Base-by-base conservation (phyloP, 2,329 filamentous ascomycete genomes). In the Talaromyces sp. region DNA sequence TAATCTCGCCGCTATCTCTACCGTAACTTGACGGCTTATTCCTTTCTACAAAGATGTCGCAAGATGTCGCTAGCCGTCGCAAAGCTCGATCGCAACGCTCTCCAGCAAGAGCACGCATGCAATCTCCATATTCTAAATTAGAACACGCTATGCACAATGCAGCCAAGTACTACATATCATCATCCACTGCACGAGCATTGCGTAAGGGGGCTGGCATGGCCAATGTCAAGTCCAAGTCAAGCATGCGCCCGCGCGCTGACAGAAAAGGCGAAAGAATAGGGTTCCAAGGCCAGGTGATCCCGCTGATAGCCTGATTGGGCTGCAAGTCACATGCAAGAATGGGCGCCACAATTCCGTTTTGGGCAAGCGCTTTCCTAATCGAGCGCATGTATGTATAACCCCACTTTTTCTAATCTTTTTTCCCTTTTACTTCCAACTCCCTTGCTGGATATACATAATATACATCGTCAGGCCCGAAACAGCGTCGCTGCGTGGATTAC, bases 261-360 rank as follows among this genome's bases (percentile, higher is more conserved):
- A 23, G 23, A 23, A 23, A 23, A 23, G 23, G 23, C 23, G 23
- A 23, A 23, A 23, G 23, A 58, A 40, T 62, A 62, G 60, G 60
- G 60, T 62, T 62, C 60, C 50, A 36, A 50, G 30, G 28, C 28
- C 60, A 61, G 60, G 60, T 61, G 60, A 58, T 62, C 16, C 9
- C 12, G 8, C 12, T 42, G 12, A 42, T 18, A 36, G 33, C 33
- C 12, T 36, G 8, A 12, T 42, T 50, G 4, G 50, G 7, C 7
- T 12, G 7, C 16, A 5, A 18, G 60, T 62, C 60, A 62, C 60
- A 62, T 62, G 60, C 60, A 54, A 52, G 44, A 31, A 36, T 33
- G 36, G 31, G 33, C n/a, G 53, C 53, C 53, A 40, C 53, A n/a
- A n/a, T 9, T 14, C 40, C 33, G 54, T 31, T 56, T 47, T 9